These are phyloP conservation scores for Gossypium raimondii DNA, from an alignment of 345 rosid genomes.

Conservation along the genomic window DNA sequence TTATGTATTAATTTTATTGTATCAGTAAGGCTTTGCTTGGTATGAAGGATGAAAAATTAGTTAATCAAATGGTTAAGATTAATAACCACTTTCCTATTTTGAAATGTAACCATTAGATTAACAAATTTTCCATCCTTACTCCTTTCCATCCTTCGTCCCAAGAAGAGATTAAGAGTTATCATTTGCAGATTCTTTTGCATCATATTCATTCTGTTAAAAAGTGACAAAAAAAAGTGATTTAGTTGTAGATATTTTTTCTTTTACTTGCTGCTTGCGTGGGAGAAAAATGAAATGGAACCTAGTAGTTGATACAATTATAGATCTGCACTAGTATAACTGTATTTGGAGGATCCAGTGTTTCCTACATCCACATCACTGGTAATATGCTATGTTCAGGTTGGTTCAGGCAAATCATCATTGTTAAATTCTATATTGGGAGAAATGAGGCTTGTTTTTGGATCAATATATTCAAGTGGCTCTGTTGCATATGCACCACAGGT, in stretches of 20 bases:
- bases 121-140: no score
- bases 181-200: neutral
- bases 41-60: no score
- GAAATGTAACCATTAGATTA: no score
- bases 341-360: neutral
- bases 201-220: neutral
- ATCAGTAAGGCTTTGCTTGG: neutral
- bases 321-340: neutral
- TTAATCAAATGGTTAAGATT: no score
- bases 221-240: neutral
- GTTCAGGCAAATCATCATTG: conserved; percentile 94
- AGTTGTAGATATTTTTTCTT: neutral
- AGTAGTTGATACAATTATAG: neutral
- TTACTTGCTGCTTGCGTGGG: neutral
- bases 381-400: conserved; percentile 55
- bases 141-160: no score
- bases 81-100: no score
- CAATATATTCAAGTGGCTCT: conserved; percentile 49
- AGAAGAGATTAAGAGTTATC: neutral
- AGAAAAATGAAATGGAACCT: neutral
- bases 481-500: conserved; percentile 93
- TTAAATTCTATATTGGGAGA: conserved; percentile 70
- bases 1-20: neutral
- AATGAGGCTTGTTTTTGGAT: conserved; percentile 59
- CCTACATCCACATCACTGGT: conserved; percentile 11